Percentiles rank a stretch among this genome's conserved stretches.
phyloP scores from a whole-genome alignment of 2,329 filamentous ascomycete species.

The Orbilia oligospora region DNA sequence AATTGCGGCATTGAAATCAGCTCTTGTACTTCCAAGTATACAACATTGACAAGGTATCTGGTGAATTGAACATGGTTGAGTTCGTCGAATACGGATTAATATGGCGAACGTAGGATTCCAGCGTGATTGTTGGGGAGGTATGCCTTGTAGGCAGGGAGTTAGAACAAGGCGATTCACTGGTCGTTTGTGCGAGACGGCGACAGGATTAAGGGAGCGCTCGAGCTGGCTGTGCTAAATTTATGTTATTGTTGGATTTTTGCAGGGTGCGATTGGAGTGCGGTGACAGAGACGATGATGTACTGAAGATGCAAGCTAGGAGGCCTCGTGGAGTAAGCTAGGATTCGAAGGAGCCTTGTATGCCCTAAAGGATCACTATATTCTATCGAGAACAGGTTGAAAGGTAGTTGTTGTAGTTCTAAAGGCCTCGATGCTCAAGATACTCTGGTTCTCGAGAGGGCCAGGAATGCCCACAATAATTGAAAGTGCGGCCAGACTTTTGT shows the following conservation, averaged over 20 bases:
- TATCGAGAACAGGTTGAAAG: background rate
- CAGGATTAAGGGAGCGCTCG: conserved; percentile 8
- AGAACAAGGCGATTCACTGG: background rate
- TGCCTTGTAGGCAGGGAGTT: conserved; percentile 23
- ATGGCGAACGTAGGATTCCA: conserved; percentile 9
- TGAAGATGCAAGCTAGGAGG: conserved; percentile 24
- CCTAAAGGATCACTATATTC: conserved; percentile 4
- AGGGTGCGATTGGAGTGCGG: background rate
- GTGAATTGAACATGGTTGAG: conserved; percentile 12
- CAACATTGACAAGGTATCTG: conserved; percentile 25
- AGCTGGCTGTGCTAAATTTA: conserved; percentile 3
- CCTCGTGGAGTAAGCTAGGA: conserved; percentile 20
- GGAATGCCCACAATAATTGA: background rate
- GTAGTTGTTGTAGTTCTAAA: background rate
- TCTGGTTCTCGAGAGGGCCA: background rate
- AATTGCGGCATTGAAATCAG: background rate
- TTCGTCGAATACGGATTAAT: conserved; percentile 19
- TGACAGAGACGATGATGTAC: background rate
- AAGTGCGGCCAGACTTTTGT: background rate
- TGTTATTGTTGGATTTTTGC: conserved; percentile 30
- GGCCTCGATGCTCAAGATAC: background rate
- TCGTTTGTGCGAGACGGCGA: background rate
- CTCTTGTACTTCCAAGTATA: conserved; percentile 35
- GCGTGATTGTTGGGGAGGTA: conserved; percentile 23
- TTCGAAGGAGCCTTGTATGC: conserved; percentile 18